A percentile compares a stretch with the other conserved stretches of the same genome.
Conservation (phyloP, 2,329 filamentous ascomycete species). For the Tolypocladium endophyticum region DNA sequence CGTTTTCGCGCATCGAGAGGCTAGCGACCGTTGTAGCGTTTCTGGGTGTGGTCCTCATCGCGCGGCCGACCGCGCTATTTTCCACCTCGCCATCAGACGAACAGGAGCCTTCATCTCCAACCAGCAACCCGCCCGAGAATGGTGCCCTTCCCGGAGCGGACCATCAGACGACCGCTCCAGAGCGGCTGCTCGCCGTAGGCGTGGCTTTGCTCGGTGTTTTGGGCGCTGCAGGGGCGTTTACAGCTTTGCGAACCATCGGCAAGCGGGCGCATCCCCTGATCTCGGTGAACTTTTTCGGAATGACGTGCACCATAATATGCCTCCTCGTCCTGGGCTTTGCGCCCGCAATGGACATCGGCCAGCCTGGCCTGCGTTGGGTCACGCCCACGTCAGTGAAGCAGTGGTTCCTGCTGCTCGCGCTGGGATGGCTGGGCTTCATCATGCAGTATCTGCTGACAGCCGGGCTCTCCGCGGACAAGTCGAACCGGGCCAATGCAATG, state of each 20-base stretch:
- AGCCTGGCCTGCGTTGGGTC: conserved; percentile 34
- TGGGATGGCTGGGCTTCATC: conserved; percentile 66
- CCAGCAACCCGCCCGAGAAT: not conserved
- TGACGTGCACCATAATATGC: conserved; percentile 59
- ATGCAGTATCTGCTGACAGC: conserved; percentile 81
- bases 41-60: conserved; percentile 73
- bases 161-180: conserved; percentile 40
- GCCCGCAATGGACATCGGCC: conserved; percentile 31
- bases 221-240: conserved; percentile 65
- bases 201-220: conserved; percentile 68
- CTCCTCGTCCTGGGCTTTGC: conserved; percentile 45
- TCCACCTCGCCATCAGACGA: conserved; percentile 5
- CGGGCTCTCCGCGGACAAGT: conserved; percentile 62
- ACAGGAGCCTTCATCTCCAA: conserved; percentile 8
- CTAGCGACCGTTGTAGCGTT: conserved; percentile 67
- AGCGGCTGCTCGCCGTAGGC: conserved; percentile 60
- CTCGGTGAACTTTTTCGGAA: conserved; percentile 74
- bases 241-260: conserved; percentile 69
- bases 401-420: conserved; percentile 56
- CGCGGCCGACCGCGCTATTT: conserved; percentile 55
- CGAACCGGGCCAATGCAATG: conserved; percentile 47
- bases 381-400: conserved; percentile 33
- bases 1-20: conserved; percentile 68
- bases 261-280: conserved; percentile 72
- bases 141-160: conserved; percentile 17